Conservation (phyloP, 163 green algal species). For the Volvox carteri region DNA sequence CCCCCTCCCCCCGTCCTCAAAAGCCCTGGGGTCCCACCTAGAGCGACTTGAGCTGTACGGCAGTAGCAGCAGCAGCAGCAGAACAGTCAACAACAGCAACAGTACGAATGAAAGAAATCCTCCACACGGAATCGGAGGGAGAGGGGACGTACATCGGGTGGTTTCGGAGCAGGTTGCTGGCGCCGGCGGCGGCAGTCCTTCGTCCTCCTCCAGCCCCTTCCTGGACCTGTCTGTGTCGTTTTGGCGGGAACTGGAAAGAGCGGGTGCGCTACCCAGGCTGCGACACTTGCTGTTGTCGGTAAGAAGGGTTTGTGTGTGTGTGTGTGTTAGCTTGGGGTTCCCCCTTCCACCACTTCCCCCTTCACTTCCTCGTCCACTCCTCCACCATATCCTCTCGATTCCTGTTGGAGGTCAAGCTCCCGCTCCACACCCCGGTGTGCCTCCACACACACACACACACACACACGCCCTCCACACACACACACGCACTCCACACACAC, state of each 20-base stretch:
- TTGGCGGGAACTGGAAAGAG: not conserved
- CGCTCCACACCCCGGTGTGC: not conserved
- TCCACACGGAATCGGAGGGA: too few relatives aligned
- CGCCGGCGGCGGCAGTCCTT: not conserved
- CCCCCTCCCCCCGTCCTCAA: not conserved
- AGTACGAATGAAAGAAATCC: too few relatives aligned
- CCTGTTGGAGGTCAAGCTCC: not conserved
- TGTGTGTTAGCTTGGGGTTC: not conserved
- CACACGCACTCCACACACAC: not conserved
- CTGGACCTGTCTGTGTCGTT: not conserved
- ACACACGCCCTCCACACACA: not conserved
- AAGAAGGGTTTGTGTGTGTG: not conserved
- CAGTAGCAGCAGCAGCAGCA: not conserved
- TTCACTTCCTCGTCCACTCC: not conserved
- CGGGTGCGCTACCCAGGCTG: conserved; percentile 26
- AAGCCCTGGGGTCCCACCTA: conserved; percentile 25
- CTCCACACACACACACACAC: not conserved
- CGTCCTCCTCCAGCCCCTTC: not conserved
- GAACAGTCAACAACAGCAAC: too few relatives aligned
- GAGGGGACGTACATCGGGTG: too few relatives aligned
- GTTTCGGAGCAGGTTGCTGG: too few relatives aligned
- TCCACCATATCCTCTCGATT: not conserved
- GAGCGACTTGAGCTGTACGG: conserved; percentile 32
- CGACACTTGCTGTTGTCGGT: conserved; percentile 28
- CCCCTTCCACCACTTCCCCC: not conserved